Evolutionary conservation across 805 yeast genomes (phyloP).

Genomic region (Lipomyces sp.): DNA sequence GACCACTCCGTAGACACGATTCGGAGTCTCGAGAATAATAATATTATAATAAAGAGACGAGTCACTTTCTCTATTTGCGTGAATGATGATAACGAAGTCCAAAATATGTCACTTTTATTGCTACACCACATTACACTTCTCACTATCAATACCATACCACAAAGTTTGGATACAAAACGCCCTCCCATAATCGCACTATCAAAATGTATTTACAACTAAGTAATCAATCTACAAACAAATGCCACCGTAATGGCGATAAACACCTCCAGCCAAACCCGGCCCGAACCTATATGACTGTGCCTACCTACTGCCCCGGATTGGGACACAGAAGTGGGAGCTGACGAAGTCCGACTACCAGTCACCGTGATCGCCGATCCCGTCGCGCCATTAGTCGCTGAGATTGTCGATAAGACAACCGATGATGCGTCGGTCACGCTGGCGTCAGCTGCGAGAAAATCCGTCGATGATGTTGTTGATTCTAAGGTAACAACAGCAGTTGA

Average conservation of each 20-base stretch:
- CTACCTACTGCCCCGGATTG: slow-evolving; percentile 17
- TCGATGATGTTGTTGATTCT: background rate
- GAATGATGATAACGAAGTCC: background rate
- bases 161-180: background rate
- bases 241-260: slow-evolving; percentile 2
- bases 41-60: background rate
- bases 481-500: slow-evolving; percentile 2
- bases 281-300: background rate
- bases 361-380: slow-evolving; percentile 10
- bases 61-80: background rate
- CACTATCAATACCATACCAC: background rate
- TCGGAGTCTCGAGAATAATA: background rate
- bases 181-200: background rate
- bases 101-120: background rate
- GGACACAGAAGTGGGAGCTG: slow-evolving; percentile 14
- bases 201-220: background rate
- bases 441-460: background rate
- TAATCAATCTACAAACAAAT: background rate
- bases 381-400: background rate
- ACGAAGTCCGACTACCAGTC: slow-evolving; percentile 21
- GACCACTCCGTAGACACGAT: too few species aligned
- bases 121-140: background rate
- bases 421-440: background rate
- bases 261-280: background rate
- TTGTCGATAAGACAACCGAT: background rate